These are phyloP conservation scores for Apocynum venetum DNA, from an alignment of 257 asterid species.

Conservation along the genomic window DNA sequence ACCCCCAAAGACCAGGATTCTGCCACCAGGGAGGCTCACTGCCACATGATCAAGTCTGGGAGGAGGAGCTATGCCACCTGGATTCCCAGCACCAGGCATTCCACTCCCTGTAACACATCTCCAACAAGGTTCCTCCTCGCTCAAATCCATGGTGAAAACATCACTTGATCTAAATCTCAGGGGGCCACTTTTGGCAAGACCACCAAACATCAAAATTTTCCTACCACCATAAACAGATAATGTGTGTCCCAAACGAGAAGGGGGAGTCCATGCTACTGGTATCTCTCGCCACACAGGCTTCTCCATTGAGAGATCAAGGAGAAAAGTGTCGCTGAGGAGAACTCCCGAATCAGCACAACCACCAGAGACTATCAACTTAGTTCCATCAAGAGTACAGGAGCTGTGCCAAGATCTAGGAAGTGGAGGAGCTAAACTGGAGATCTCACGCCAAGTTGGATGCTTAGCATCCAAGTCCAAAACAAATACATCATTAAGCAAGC, in stretches of 20 bases:
- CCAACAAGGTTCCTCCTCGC: conserved; percentile 93
- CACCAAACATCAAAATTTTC: conserved; percentile 93
- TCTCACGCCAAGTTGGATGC: conserved; percentile 84
- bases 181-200: conserved; percentile 76
- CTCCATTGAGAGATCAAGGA: conserved; percentile 79
- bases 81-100: conserved; percentile 96
- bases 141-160: conserved; percentile 84
- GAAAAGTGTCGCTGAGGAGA: conserved; percentile 76
- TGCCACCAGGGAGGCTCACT: conserved; percentile 83
- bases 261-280: conserved; percentile 86
- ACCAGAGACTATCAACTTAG: conserved; percentile 91
- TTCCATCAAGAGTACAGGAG: conserved; percentile 92
- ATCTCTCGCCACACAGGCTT: conserved; percentile 87
- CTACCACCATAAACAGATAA: conserved; percentile 77
- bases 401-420: conserved; percentile 98
- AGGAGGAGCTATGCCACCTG: conserved; percentile 92
- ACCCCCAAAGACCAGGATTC: conserved; percentile 83
- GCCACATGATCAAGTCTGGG: conserved; percentile 98
- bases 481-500: conserved; percentile 88
- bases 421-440: conserved; percentile 90
- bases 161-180: conserved; percentile 88
- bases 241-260: conserved; percentile 88
- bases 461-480: conserved; percentile 87
- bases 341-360: conserved; percentile 94
- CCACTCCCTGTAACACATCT: conserved; percentile 84